Conservation (phyloP, 202 grass and related monocot species). For the Zoysia matrella region DNA sequence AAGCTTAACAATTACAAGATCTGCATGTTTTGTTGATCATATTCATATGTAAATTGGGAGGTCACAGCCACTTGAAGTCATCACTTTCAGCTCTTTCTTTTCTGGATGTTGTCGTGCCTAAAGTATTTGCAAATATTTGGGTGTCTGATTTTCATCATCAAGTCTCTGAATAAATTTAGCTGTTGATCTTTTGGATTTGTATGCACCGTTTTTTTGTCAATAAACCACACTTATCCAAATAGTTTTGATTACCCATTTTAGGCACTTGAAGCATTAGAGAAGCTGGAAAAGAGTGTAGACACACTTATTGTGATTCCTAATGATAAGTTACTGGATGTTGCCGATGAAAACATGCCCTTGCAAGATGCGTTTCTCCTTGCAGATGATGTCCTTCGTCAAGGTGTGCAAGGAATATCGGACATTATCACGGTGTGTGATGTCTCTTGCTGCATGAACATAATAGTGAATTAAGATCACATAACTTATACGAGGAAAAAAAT, state of each 20-base stretch:
- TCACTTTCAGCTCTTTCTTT: neutral
- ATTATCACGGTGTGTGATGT: conserved; percentile 72
- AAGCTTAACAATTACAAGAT: neutral
- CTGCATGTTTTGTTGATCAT: neutral
- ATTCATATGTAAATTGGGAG: neutral
- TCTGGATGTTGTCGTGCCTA: neutral
- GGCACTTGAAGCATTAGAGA: conserved; percentile 56
- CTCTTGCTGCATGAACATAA: neutral
- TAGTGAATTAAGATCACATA: neutral
- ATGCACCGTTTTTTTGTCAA: neutral
- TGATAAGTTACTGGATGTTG: conserved; percentile 81
- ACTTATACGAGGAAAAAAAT: conserved; percentile 8
- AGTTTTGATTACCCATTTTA: conserved; percentile 37
- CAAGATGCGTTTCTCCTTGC: conserved; percentile 96
- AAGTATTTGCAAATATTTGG: neutral
- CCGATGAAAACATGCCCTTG: conserved; percentile 86
- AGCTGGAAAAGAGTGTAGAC: too few species aligned
- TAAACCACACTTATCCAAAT: neutral
- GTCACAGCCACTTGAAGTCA: neutral
- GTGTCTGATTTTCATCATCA: neutral
- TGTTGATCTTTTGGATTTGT: conserved; percentile 16
- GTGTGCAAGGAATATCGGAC: conserved; percentile 97
- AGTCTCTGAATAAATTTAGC: neutral
- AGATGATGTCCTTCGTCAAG: conserved; percentile 91
- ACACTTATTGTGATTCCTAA: conserved; percentile 29